Evolutionary conservation across 495 filamentous ascomycete genomes (phyloP), one percentile per base, ranked within the genome.

Genomic region (Evernia prunastri): DNA sequence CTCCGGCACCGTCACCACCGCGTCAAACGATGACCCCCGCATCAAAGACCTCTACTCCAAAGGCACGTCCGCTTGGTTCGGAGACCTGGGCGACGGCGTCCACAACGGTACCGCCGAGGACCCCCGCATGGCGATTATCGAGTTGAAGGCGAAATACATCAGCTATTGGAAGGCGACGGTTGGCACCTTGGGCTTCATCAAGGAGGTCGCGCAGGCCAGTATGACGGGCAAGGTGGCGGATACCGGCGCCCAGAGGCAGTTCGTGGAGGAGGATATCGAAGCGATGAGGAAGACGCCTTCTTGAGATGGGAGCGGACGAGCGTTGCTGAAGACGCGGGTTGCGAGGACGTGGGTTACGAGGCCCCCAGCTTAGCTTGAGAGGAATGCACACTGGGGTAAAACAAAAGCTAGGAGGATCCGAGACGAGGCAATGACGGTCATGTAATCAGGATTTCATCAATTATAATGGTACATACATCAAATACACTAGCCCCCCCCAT

Each of bases 81-180:
- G 77, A 8, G 76, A 80, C 66, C 61, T 80, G 36, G 75, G 75
- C 7, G 77, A 79, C 66, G 77, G 77, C 31, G 70, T 69, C 47
- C 77, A 80, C 53, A 71, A 65, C 53, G 77, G 75, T 4, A 68
- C 57, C 11, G 58, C 72, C 0, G 71, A 77, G 6, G 77, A 80
- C 64, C 77, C 77, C 27, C 58, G 77, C 9, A 76, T 79, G 71
- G 82, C 79, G 33, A 69, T 92, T 53, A 89, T 93, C 59, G 81
- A 81, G 60, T 82, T 91, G 37, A 82, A 82, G 75, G 80, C 83
- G 36, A 78, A 72, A 49, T 69, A 72, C 56, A 65, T 72, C 12
- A 62, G 62, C 18, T 71, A 72, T 43, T 72, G 70, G 70, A 69
- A 72, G 49, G 49, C 37, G 33, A 72, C 67, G 23, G 65, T 67